Base-by-base conservation (phyloP, 306 rosid species). In the Fragaria iinumae region DNA sequence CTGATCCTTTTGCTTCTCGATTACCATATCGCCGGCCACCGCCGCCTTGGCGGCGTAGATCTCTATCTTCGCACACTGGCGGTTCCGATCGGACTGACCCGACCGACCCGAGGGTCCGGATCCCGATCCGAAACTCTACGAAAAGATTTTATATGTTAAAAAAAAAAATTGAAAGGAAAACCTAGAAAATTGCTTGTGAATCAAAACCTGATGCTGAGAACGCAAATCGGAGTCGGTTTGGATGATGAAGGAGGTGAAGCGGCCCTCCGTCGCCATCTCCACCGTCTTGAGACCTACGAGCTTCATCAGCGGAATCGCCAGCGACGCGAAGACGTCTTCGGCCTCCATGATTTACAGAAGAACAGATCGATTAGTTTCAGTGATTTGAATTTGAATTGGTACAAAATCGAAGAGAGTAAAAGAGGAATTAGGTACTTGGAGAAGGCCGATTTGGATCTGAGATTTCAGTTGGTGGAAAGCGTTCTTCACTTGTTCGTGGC, bases 221-320 rank as follows among this genome's bases (percentile, higher is more conserved):
- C 3, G 13, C 1, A 14, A 55, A 38, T 72, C 23, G 67, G 67
- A n/a, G 17, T 41, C 10, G 3, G 68, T 14, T 14, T 17, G 56
- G 77, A 73, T 59, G 27, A 59, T 57, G 69, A 73, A 12, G 27
- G 77, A 57, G 55, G 77, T 41, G 68, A 73, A 73, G 4, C 77
- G 36, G 17, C 67, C 77, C 55, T 57, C 77, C 23, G n/a, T 23
- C 25, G 55, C 67, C 77, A 73, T 73, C 77, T 73, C 55, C 43
- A 1, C 67, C 18, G 77, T 57, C 67, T 73, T 73, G 41, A 73
- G 68, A 25, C 77, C 77, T 1, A 73, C 68, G 50, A 73, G 55
- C 77, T 73, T 39, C 77, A 73, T 73, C 68, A 73, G 44, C 20
- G 69, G 77, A 39, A 39, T 57, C 2, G 68, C 68, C 11, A 73